Evolutionary conservation across 495 filamentous ascomycete genomes (phyloP).

Genomic region (Trichocladium uniseriatum): DNA sequence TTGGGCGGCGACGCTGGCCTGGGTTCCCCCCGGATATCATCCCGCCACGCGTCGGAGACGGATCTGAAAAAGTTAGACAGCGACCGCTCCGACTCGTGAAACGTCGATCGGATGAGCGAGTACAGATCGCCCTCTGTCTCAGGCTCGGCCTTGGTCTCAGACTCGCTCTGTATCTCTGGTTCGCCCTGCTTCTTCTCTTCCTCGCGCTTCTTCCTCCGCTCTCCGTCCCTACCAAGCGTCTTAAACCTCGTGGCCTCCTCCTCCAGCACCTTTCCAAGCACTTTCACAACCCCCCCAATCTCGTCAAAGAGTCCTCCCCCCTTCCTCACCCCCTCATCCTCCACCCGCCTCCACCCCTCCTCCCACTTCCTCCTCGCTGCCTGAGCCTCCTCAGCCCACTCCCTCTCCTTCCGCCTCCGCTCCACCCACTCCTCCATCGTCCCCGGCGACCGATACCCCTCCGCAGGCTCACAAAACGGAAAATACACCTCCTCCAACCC

Average conservation of each 20-base stretch:
- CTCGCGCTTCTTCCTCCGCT: background rate
- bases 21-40: background rate
- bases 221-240: background rate
- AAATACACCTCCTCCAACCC: constrained; percentile 13
- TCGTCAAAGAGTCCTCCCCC: constrained; percentile 2
- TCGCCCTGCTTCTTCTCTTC: too few species aligned
- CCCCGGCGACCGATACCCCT: constrained; percentile 9
- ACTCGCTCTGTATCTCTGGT: too few species aligned
- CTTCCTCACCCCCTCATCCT: too few species aligned
- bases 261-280: constrained; percentile 5
- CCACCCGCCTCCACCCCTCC: background rate
- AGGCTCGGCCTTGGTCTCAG: background rate
- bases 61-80: constrained; percentile 15
- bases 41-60: constrained; percentile 3
- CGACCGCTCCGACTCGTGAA: constrained; percentile 16
- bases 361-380: background rate
- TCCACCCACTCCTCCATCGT: constrained; percentile 18
- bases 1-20: constrained; percentile 4
- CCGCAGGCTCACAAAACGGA: constrained; percentile 1
- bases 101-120: constrained; percentile 9
- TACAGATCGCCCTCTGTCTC: constrained; percentile 14
- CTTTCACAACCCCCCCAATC: background rate
- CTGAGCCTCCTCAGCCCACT: background rate
- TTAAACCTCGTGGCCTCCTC: constrained; percentile 3
- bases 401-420: background rate